phyloP scores from a whole-genome alignment of 1,284 basidiomycete genomes.

The Ustilago shanxiensis region DNA sequence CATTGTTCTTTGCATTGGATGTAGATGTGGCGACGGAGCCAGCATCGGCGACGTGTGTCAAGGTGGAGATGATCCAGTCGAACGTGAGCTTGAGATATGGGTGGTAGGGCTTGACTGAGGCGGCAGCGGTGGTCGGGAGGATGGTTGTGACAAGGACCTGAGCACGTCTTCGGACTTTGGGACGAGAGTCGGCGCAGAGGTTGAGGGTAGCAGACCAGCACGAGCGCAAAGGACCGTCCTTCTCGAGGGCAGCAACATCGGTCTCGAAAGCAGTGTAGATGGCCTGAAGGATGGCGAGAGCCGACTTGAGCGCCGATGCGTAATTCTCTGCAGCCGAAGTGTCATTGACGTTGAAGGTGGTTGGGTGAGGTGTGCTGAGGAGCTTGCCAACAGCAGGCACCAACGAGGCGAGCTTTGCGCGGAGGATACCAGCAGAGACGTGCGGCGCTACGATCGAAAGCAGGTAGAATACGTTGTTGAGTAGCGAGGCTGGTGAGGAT shows the following conservation, averaged over 20 bases:
- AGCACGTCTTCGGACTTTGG: constrained; percentile 92
- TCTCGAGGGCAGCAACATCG: constrained; percentile 70
- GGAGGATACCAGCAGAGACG: constrained; percentile 58
- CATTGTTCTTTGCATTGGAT: background rate
- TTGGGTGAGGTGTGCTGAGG: constrained; percentile 59
- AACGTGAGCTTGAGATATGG: constrained; percentile 83
- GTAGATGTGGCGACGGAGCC: constrained; percentile 72
- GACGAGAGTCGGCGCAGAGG: constrained; percentile 85
- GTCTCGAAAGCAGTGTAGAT: constrained; percentile 79
- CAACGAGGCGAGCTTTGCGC: constrained; percentile 56
- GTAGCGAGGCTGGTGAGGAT: constrained; percentile 40
- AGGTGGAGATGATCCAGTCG: constrained; percentile 80
- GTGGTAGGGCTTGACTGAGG: constrained; percentile 74
- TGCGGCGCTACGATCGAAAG: constrained; percentile 63
- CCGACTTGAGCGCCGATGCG: constrained; percentile 75
- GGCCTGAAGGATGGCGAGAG: constrained; percentile 80
- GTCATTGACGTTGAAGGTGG: constrained; percentile 65
- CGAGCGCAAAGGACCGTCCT: constrained; percentile 50
- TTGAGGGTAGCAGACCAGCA: constrained; percentile 80
- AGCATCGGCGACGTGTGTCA: constrained; percentile 78
- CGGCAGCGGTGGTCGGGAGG: constrained; percentile 47
- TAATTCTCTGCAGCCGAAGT: constrained; percentile 80
- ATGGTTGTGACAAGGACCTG: constrained; percentile 86
- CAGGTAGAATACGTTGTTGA: constrained; percentile 63
- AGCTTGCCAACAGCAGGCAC: constrained; percentile 58